Evolutionary conservation across 2,329 filamentous ascomycete species (phyloP).

Genomic region (Xylaria digitata): DNA sequence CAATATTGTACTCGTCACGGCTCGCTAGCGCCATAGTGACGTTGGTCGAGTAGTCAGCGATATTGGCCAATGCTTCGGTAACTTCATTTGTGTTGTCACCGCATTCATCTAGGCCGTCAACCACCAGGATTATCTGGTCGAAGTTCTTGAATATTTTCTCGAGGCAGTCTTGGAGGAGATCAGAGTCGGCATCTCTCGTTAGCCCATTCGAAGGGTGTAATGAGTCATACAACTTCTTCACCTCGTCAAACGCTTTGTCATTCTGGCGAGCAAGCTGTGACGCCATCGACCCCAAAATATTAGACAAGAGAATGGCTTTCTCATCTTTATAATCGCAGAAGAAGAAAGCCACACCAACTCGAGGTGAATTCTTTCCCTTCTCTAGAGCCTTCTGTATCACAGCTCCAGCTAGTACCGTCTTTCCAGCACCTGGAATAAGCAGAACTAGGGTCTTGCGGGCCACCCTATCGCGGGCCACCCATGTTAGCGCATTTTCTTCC

Average conservation of each 20-base stretch:
- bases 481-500: too few relatives aligned
- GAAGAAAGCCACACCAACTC: constrained; percentile 44
- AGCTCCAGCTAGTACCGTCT: constrained; percentile 45
- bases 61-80: constrained; percentile 15
- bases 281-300: constrained; percentile 46
- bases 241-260: constrained; percentile 37
- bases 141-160: constrained; percentile 25
- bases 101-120: constrained; percentile 43
- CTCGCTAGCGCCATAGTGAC: constrained; percentile 36
- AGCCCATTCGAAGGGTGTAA: constrained; percentile 32
- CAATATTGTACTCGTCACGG: constrained; percentile 37
- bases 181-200: constrained; percentile 10
- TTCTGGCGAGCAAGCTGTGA: constrained; percentile 49
- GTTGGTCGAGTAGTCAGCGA: constrained; percentile 32
- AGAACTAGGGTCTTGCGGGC: too few relatives aligned
- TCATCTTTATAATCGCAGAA: constrained; percentile 51
- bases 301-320: constrained; percentile 35
- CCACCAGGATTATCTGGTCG: constrained; percentile 31
- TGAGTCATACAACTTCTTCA: constrained; percentile 38
- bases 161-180: constrained; percentile 20
- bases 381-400: constrained; percentile 41
- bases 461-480: too few relatives aligned
- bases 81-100: constrained; percentile 28
- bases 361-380: constrained; percentile 16
- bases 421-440: constrained; percentile 47